Conservation (phyloP, 2,329 filamentous ascomycete species). For the Pseudocercospora eumusae region DNA sequence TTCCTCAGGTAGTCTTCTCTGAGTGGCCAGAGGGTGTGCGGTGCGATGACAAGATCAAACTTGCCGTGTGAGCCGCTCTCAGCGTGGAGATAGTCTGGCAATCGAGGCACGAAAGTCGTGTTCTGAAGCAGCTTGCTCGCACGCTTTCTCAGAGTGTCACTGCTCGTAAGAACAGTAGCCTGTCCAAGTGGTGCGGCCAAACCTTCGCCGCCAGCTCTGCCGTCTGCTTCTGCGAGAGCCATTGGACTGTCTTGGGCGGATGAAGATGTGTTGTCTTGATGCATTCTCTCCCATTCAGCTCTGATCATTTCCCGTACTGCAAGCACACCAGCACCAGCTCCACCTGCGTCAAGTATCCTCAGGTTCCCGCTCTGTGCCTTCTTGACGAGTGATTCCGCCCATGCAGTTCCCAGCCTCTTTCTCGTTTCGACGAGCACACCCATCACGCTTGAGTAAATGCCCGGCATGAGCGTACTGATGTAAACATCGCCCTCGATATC, state of each 20-base stretch:
- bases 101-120: constrained; percentile 85
- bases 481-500: constrained; percentile 76
- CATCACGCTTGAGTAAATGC: constrained; percentile 67
- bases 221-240: constrained; percentile 37
- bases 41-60: constrained; percentile 84
- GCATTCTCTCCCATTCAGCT: constrained; percentile 77
- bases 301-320: constrained; percentile 77
- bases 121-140: constrained; percentile 77
- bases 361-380: constrained; percentile 58
- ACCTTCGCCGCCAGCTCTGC: constrained; percentile 43
- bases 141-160: constrained; percentile 71
- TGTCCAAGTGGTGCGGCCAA: constrained; percentile 62
- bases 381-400: constrained; percentile 65
- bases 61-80: constrained; percentile 56
- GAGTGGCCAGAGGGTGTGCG: constrained; percentile 76
- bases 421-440: constrained; percentile 71
- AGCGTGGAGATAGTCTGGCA: constrained; percentile 78
- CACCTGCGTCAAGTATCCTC: constrained; percentile 72
- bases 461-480: constrained; percentile 68
- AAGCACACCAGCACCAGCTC: constrained; percentile 69
- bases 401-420: constrained; percentile 68
- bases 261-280: constrained; percentile 34
- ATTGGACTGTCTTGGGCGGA: constrained; percentile 21
- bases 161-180: constrained; percentile 77
- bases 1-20: constrained; percentile 76